These are phyloP conservation scores for Xylaria sp. DNA, from an alignment of 2,329 filamentous ascomycete species.

Conservation along the genomic window DNA sequence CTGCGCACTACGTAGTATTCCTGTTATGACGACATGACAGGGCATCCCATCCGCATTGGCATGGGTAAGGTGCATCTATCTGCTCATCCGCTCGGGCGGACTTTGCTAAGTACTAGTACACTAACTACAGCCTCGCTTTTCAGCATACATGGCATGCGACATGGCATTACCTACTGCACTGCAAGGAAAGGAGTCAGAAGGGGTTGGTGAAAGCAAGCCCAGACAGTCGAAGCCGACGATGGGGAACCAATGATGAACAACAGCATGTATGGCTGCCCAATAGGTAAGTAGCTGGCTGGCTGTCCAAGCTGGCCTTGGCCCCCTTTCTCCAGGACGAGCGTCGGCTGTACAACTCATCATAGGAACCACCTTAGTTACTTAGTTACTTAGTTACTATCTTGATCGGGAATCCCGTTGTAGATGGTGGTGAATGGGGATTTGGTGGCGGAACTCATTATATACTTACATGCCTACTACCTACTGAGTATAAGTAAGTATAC, in stretches of 20 bases:
- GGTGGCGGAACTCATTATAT: background rate
- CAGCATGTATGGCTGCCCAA: slow-evolving; percentile 39
- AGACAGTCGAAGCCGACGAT: no score
- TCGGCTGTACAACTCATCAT: slow-evolving; percentile 31
- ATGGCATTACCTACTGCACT: background rate
- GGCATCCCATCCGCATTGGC: slow-evolving; percentile 7
- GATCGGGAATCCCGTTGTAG: slow-evolving; percentile 21
- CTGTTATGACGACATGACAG: slow-evolving; percentile 1
- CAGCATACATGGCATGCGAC: slow-evolving; percentile 10
- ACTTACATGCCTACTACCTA: background rate
- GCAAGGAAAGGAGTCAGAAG: background rate
- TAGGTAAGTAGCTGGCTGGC: slow-evolving; percentile 24
- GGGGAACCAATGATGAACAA: slow-evolving; percentile 14
- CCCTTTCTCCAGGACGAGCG: slow-evolving; percentile 16
- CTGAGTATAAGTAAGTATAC: background rate
- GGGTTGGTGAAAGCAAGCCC: slow-evolving; percentile 1
- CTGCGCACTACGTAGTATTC: background rate
- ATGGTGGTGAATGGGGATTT: background rate
- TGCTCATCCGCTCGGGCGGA: background rate
- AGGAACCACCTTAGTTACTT: background rate
- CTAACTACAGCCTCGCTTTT: slow-evolving; percentile 27
- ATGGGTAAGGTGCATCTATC: slow-evolving; percentile 11
- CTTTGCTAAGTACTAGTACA: background rate
- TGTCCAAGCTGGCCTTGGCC: slow-evolving; percentile 23
- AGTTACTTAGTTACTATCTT: background rate